Conservation (phyloP, 2,329 filamentous ascomycete species). For the Hypoxylon sp. region DNA sequence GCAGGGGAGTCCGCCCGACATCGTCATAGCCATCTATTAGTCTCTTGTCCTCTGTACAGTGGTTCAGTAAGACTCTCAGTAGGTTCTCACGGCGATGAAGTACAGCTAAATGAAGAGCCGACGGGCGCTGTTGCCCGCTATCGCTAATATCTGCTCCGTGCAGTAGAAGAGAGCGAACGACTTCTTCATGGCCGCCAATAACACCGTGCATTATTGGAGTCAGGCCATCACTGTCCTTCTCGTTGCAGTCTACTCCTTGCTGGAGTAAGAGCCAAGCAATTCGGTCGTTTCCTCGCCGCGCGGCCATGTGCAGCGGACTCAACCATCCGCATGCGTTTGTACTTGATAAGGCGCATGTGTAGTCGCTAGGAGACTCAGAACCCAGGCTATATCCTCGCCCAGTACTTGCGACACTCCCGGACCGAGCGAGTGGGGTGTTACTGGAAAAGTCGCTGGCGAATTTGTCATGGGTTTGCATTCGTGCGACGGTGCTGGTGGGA, state of each 20-base stretch:
- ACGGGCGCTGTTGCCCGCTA: slow-evolving; percentile 12
- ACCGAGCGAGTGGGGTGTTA: background rate
- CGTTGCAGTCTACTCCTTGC: slow-evolving; percentile 43
- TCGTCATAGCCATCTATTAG: slow-evolving; percentile 41
- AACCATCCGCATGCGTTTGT: slow-evolving; percentile 34
- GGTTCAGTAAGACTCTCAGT: slow-evolving; percentile 39
- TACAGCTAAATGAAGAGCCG: slow-evolving; percentile 44
- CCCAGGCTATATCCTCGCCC: background rate
- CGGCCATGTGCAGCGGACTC: slow-evolving; percentile 45
- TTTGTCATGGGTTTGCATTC: slow-evolving; percentile 1
- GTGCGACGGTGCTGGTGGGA: background rate
- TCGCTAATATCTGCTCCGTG: slow-evolving; percentile 34
- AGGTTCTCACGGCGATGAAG: slow-evolving; percentile 36
- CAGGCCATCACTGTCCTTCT: slow-evolving; percentile 45
- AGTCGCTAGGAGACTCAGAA: background rate
- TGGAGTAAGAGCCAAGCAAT: slow-evolving; percentile 44
- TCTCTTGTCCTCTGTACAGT: slow-evolving; percentile 5
- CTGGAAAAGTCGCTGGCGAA: slow-evolving; percentile 1
- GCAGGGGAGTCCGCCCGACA: slow-evolving; percentile 37
- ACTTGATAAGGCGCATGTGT: background rate
- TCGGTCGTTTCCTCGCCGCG: slow-evolving; percentile 36
- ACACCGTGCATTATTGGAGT: slow-evolving; percentile 45
- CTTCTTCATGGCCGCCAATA: slow-evolving; percentile 40
- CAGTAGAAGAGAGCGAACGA: slow-evolving; percentile 30
- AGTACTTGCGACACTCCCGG: slow-evolving; percentile 9